phyloP scores from a whole-genome alignment of 805 yeast species.

The Hanseniaspora hatyaiensis region DNA sequence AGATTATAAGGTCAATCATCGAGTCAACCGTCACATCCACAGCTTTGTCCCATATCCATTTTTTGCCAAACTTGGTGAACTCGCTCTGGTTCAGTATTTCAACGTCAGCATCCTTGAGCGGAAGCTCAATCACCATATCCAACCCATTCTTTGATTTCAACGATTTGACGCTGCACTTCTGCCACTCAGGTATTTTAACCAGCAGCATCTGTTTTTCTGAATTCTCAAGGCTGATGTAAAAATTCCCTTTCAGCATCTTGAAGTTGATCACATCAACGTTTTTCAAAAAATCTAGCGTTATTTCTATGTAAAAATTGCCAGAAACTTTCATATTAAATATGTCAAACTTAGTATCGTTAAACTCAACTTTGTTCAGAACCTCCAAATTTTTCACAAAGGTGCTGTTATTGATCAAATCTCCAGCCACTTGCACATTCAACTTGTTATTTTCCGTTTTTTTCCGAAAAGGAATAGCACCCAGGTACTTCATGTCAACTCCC shows the following conservation, averaged over 20 bases:
- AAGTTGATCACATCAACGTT: conserved; percentile 13
- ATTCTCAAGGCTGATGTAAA: conserved; percentile 1
- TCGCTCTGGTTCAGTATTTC: conserved; percentile 8
- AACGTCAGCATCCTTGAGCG: conserved; percentile 9
- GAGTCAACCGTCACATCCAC: conserved; percentile 8
- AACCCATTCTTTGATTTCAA: not conserved
- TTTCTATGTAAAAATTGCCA: conserved; percentile 12
- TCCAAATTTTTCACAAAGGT: conserved; percentile 8
- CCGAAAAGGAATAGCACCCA: not conserved
- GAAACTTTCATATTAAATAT: conserved; percentile 5
- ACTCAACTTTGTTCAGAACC: conserved; percentile 11
- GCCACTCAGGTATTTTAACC: conserved; percentile 13
- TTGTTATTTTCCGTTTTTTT: not conserved
- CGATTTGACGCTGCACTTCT: conserved; percentile 7
- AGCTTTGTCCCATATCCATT: conserved; percentile 9
- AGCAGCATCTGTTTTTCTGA: conserved; percentile 8
- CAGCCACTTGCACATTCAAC: not conserved
- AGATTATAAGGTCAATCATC: conserved; percentile 6
- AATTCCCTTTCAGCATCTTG: conserved; percentile 11
- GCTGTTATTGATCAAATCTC: conserved; percentile 1
- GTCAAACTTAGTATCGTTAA: conserved; percentile 13
- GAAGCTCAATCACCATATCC: conserved; percentile 8
- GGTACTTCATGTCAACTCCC: not conserved
- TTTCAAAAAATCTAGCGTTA: conserved; percentile 6
- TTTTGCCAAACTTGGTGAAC: conserved; percentile 13